These are phyloP conservation scores for Chytriomyces sp. DNA, from an alignment of 192 early-diverging fungal species.

Conservation along the genomic window DNA sequence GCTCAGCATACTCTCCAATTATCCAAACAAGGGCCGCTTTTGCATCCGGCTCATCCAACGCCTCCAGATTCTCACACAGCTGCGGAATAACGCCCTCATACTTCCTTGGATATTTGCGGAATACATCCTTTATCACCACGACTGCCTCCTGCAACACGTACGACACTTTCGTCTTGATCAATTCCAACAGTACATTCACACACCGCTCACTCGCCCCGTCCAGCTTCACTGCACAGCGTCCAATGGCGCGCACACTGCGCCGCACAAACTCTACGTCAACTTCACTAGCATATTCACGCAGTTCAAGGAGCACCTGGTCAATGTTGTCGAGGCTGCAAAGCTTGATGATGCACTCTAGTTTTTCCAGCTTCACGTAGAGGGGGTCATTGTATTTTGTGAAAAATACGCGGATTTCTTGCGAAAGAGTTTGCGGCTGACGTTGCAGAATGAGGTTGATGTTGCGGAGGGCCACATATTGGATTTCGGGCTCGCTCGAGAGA, in stretches of 20 bases:
- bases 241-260: constrained; percentile 94
- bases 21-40: constrained; percentile 99
- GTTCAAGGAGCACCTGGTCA: constrained; percentile 84
- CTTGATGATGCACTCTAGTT: constrained; percentile 93
- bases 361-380: constrained; percentile 97
- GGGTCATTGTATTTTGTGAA: constrained; percentile 99
- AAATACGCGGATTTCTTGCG: constrained; percentile 95
- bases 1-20: constrained; percentile 95
- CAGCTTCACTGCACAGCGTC: constrained; percentile 96
- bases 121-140: constrained; percentile 97
- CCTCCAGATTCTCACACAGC: constrained; percentile 94
- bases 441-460: constrained; percentile 96
- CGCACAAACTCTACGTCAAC: constrained; percentile 98
- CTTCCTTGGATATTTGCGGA: constrained; percentile 96
- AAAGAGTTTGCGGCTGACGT: constrained; percentile 82
- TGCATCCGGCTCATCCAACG: constrained; percentile 95
- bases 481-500: constrained; percentile 84
- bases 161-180: constrained; percentile 96
- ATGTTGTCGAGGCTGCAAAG: constrained; percentile 83
- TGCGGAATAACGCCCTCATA: constrained; percentile 93
- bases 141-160: constrained; percentile 99
- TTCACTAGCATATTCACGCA: constrained; percentile 94
- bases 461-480: constrained; percentile 95
- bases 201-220: constrained; percentile 83
- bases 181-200: constrained; percentile 81